Base-by-base conservation (phyloP, 2,329 filamentous ascomycete genomes). In the Arthrobotrys iridis region DNA sequence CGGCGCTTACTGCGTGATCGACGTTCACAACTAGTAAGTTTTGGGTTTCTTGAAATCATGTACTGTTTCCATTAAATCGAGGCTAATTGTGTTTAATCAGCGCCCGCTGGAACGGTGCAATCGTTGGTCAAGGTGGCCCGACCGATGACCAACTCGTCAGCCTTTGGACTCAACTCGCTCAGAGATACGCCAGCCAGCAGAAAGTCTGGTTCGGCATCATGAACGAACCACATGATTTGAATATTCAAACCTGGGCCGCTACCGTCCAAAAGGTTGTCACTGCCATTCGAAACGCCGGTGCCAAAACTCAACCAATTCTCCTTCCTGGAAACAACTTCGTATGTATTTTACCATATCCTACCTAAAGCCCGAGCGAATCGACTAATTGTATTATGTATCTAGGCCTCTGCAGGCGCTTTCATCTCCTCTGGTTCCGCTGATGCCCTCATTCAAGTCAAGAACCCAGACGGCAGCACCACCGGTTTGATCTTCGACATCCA, bases 61-160 rank as follows among this genome's bases (percentile, higher is more conserved):
- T n/a, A n/a, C n/a, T n/a, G n/a, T n/a, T n/a, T n/a, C 22, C 2
- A 35, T 43, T n/a, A n/a, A n/a, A n/a, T 46, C 15, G 2, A 26
- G 2, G 26, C 6, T 22, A 5, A 11, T 10, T 1, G 33, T 30
- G 4, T 48, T 20, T 5, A 26, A 11, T 13, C 35, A 68, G 64
- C 81, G 88, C 85, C 0, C 85, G 88, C 55, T 90, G 86, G 84
- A 86, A 91, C 77, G 86, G 86, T 11, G 81, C 81, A 1, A 88
- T 91, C 77, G 85, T 91, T 65, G 89, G 89, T 0, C 88, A 91
- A 79, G 88, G 88, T 18, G 89, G 88, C 0, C 88, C 88, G 0
- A 85, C 84, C 0, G 85, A 90, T 79, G 86, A 85, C 10, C 82
- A 88, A 10, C 87, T 91, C 77, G 86, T 84, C 3, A 82, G 82